Evolutionary conservation across 352 stramenopile genomes (phyloP), one percentile per base, ranked within the genome.

Genomic region (Pythium insidiosum): DNA sequence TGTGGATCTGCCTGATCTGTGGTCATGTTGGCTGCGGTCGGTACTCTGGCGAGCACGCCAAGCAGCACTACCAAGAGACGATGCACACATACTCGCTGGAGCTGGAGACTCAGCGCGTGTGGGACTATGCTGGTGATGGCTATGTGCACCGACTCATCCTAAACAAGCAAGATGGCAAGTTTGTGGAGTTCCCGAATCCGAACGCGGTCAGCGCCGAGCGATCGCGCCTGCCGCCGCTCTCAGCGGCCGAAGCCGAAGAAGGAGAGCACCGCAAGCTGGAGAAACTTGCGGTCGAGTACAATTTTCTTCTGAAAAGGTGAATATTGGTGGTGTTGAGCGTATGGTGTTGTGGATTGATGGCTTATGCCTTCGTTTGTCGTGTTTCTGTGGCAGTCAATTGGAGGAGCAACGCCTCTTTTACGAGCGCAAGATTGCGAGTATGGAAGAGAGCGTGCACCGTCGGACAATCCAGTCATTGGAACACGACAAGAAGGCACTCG

Each of bases 1-100:
- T 98, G 19, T 98, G 95, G 95, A 96, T 98, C 35, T 98, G 95
- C 53, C 57, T 98, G 21, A 97, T 97, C 39, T 98, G 95, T 51
- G 92, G 93, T 6, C 80, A 97, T 50, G 81, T 98, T 23, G 95
- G 93, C n/a, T 98, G 93, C 53, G 95, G 95, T 19, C 86, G 95
- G 25, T 98, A 98, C 66, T 95, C 90, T 9, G 84, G 84, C 41
- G 88, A 95, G 55, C 95, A 98, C 54, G 91, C 92, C 15, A 95
- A 95, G 61, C 55, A 94, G 46, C 95, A 98, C 68, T 98, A 96
- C 55, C 77, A 92, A 39, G 65, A 96, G 29, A 96, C 79, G 6
- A 58, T 92, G 43, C 95, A 98, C 76, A 95, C 88, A 20, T 98
- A 95, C 64, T 97, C 88, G 31, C 71, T 98, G 7, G 95, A 98